A percentile compares a stretch with the other conserved stretches of the same genome.
These are phyloP conservation scores for Ustilago trichophora DNA, from an alignment of 1,284 basidiomycete species.

Conservation along the genomic window DNA sequence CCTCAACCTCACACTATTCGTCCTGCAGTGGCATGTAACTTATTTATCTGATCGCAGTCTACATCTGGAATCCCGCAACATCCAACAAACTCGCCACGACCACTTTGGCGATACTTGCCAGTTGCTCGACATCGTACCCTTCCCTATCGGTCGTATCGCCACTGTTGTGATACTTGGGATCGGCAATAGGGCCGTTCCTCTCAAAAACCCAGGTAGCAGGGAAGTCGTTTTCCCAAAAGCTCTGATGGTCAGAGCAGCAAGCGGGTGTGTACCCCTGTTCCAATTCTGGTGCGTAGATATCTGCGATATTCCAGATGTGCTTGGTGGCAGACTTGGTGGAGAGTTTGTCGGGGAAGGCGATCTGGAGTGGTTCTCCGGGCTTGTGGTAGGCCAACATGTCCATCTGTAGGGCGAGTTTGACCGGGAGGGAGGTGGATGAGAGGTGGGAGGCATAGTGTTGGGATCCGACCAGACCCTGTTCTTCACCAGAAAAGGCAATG, in stretches of 20 bases:
- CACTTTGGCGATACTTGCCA: constrained; percentile 55
- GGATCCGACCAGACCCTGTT: constrained; percentile 63
- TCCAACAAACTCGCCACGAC: constrained; percentile 52
- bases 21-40: too few relatives aligned
- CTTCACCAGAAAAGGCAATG: constrained; percentile 65
- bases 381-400: constrained; percentile 63
- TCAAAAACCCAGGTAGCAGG: constrained; percentile 65
- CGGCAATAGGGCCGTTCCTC: constrained; percentile 64
- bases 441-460: constrained; percentile 35
- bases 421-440: not conserved
- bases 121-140: constrained; percentile 64
- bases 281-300: constrained; percentile 59
- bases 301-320: constrained; percentile 54
- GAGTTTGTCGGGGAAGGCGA: constrained; percentile 64
- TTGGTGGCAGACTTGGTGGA: constrained; percentile 48
- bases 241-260: constrained; percentile 66
- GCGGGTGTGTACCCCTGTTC: constrained; percentile 53
- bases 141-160: constrained; percentile 53
- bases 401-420: constrained; percentile 50
- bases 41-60: not conserved
- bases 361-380: constrained; percentile 60
- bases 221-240: constrained; percentile 53
- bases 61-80: constrained; percentile 28
- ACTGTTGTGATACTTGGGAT: constrained; percentile 65
- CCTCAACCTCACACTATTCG: too few relatives aligned